Base-by-base conservation (phyloP, 176 grass and related monocot genomes). In the Oryza longistaminata region DNA sequence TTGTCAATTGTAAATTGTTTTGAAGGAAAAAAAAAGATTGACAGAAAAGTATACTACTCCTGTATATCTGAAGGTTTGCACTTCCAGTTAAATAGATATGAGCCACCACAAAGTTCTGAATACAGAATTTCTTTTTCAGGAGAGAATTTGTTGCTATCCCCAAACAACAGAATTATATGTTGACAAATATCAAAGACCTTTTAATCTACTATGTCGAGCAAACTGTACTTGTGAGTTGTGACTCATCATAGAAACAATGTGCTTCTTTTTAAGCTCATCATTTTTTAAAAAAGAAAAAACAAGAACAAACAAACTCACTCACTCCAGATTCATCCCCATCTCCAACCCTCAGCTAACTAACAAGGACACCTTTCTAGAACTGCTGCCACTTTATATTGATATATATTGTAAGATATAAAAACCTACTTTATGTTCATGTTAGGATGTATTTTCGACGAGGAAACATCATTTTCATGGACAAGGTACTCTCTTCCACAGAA, bases 391-490 rank as follows among this genome's bases (percentile, higher is more conserved):
- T 82, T 82, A 67, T 75, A 66, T 82, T n/a, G 10, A 15, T 5
- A 13, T 60, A 46, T 39, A 74, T 39, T 62, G 84, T 46, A 19
- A 39, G 55, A 75, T 26, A 75, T 40, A 72, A 73, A 73, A 58
- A 26, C 5, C 33, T 81, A 64, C 31, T 74, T 80, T 87, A 74
- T 31, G 70, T 66, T 80, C 43, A 74, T 82, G 87, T 72, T 58
- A 73, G 55, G 73, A 45, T 40, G 67, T 86, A 90, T 86, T 78
- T 86, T 82, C 37, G 58, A 86, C 67, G 58, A 82, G 83, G 78
- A 89, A 89, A 85, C 88, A 81, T 89, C 52, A 8, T 64, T 76
- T 81, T 81, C 82, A 8, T 19, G 39, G 25, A 75, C 70, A 75
- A 69, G 50, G 52, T 60, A 33, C 42, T 71, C 22, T 81, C 53